Conservation (phyloP, 1,284 basidiomycete species). For the Ganoderma sinense region DNA sequence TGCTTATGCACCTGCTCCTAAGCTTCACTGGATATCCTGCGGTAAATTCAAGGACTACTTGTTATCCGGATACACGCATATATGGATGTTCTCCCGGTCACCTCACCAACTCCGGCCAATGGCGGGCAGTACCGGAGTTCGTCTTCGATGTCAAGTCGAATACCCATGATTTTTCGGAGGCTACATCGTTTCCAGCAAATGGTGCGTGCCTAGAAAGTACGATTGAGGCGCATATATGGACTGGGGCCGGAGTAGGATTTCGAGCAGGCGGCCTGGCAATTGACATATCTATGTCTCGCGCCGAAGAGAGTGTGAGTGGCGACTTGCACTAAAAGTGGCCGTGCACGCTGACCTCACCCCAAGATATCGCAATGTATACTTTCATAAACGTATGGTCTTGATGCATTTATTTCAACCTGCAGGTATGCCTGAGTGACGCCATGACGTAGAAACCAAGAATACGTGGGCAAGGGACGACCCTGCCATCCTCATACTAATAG, state of each 20-base stretch:
- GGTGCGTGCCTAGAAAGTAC: constrained; percentile 54
- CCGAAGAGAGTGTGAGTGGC: constrained; percentile 86
- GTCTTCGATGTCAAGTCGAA: constrained; percentile 52
- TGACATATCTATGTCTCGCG: constrained; percentile 90
- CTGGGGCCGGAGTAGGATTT: constrained; percentile 73
- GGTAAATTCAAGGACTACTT: not conserved
- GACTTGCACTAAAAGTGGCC: not conserved
- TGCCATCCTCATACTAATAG: constrained; percentile 87
- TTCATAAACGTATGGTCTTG: constrained; percentile 80
- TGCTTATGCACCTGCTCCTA: not conserved
- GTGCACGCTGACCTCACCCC: constrained; percentile 16
- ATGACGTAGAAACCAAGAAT: constrained; percentile 89
- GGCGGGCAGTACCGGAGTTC: constrained; percentile 41
- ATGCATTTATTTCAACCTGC: not conserved
- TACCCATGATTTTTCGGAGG: constrained; percentile 82
- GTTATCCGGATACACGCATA: constrained; percentile 31
- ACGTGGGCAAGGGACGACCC: constrained; percentile 97
- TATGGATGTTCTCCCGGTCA: constrained; percentile 68
- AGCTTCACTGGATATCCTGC: not conserved
- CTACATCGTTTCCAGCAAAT: constrained; percentile 86
- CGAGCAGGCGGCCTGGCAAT: constrained; percentile 92
- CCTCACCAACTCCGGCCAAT: constrained; percentile 49
- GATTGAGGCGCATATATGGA: not conserved
- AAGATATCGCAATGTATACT: constrained; percentile 91
- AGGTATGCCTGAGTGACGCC: not conserved